phyloP scores from a whole-genome alignment of 106 monocot genomes.

The Triglochin maritima region DNA sequence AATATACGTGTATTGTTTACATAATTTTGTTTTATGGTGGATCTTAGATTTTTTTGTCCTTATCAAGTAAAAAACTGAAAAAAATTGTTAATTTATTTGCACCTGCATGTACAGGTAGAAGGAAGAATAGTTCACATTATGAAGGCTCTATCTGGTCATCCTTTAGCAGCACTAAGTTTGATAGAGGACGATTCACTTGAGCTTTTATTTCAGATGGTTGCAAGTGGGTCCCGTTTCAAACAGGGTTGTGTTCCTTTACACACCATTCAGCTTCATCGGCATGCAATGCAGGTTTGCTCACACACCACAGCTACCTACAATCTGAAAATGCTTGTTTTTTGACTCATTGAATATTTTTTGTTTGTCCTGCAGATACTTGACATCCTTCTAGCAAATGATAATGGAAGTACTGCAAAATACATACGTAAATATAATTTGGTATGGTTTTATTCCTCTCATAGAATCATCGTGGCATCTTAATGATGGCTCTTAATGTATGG shows the following conservation, averaged over 20 bases:
- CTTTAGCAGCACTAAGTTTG: slow-evolving; percentile 76
- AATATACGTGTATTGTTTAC: too few relatives aligned
- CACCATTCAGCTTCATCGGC: slow-evolving; percentile 91
- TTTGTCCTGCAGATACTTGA: slow-evolving; percentile 60
- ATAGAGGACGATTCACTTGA: slow-evolving; percentile 95
- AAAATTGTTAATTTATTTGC: background rate
- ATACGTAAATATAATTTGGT: slow-evolving; percentile 89
- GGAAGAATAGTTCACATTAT: slow-evolving; percentile 94
- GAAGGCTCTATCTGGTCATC: slow-evolving; percentile 94
- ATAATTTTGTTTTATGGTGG: background rate
- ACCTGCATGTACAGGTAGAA: slow-evolving; percentile 49
- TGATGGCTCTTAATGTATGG: too few relatives aligned
- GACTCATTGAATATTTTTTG: background rate
- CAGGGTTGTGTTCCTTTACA: slow-evolving; percentile 81
- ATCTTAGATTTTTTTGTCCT: background rate
- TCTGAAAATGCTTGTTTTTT: too few relatives aligned
- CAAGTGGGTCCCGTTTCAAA: slow-evolving; percentile 74
- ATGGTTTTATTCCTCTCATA: slow-evolving; percentile 11
- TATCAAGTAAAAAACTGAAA: too few relatives aligned
- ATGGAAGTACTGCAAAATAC: slow-evolving; percentile 86
- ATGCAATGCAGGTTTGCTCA: slow-evolving; percentile 87
- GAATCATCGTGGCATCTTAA: too few relatives aligned
- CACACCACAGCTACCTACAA: too few relatives aligned
- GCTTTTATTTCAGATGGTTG: slow-evolving; percentile 91
- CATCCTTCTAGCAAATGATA: slow-evolving; percentile 93